Evolutionary conservation across 2,329 filamentous ascomycete genomes (phyloP), one percentile per base, ranked within the genome.

Genomic region (Colletotrichum agaves): DNA sequence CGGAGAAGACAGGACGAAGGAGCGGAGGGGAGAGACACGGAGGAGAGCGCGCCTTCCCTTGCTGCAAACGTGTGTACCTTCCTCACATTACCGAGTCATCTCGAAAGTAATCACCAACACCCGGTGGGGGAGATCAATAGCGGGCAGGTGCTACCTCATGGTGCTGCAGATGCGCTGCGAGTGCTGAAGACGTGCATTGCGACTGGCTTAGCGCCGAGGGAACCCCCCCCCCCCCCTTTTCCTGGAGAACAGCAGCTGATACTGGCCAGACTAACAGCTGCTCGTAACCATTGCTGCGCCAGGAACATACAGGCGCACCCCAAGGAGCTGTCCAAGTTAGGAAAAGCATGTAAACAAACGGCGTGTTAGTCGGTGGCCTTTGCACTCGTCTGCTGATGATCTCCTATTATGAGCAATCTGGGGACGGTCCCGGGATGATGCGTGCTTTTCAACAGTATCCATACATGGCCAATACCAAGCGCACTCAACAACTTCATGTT

Each of bases 21-120:
- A 67, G 43, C 33, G 21, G 43, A 39, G 44, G 43, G 49, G 74
- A 75, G 73, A 43, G 47, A 52, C 56, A 44, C 35, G 53, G 53
- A 31, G 41, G 43, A 17, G 39, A 15, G 31, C 13, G 43, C 27
- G 27, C 56, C 56, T 47, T 56, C 2, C 12, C 11, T 37, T 27
- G 39, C 35, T 56, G 53, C 15, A 19, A 31, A 19, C 35, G 53
- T 15, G 37, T 7, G 27, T 57, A 57, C 33, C 52, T 56, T 39
- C 35, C 49, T 53, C 49, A 13, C 39, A 13, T 15, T 31, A 15
- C 49, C 49, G 46, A 50, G 31, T 52, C 49, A 37, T 33, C 49
- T 52, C 17, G 49, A 55, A 33, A 13, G 33, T 8, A 55, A 55
- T 55, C 50, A 17, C 49, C 31, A 53, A 62, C n/a, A n/a, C n/a